Evolutionary conservation across 169 alveolate species (phyloP).

Genomic region (Cryptosporidium parvum): DNA sequence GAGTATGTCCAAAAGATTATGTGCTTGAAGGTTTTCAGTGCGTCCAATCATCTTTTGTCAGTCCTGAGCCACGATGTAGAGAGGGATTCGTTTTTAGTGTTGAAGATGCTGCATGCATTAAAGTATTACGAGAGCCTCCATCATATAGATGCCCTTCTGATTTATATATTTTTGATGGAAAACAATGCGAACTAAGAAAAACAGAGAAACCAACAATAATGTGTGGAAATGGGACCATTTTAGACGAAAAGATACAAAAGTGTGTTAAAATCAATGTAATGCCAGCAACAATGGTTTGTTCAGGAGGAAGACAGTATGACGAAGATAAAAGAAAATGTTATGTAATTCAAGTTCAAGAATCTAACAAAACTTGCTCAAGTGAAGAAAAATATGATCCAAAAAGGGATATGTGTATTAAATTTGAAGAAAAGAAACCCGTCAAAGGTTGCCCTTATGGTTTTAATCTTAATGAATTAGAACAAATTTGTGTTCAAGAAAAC

Average conservation of each 20-base stretch:
- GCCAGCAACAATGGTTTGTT: constrained; percentile 64
- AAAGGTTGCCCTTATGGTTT: constrained; percentile 73
- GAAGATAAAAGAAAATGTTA: constrained; percentile 55
- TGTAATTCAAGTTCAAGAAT: constrained; percentile 42
- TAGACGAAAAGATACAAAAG: constrained; percentile 48
- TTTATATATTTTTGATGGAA: constrained; percentile 58
- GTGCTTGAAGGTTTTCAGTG: constrained; percentile 67
- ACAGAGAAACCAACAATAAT: constrained; percentile 36
- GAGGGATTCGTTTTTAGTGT: constrained; percentile 57
- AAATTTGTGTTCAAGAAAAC: constrained; percentile 64
- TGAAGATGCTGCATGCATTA: constrained; percentile 69
- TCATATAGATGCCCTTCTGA: constrained; percentile 74
- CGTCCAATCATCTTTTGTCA: constrained; percentile 64
- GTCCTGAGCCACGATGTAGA: constrained; percentile 72
- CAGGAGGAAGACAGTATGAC: constrained; percentile 58
- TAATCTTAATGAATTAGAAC: constrained; percentile 26
- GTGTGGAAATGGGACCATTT: constrained; percentile 32
- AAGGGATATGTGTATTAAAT: constrained; percentile 42
- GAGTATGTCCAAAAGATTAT: constrained; percentile 64
- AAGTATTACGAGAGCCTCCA: constrained; percentile 68
- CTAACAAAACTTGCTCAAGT: constrained; percentile 37
- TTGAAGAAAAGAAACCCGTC: constrained; percentile 30
- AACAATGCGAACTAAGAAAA: constrained; percentile 50
- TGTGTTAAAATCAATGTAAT: constrained; percentile 27
- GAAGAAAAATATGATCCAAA: constrained; percentile 27